phyloP scores from a whole-genome alignment of 345 rosid species.

The Cardamine occulta region DNA sequence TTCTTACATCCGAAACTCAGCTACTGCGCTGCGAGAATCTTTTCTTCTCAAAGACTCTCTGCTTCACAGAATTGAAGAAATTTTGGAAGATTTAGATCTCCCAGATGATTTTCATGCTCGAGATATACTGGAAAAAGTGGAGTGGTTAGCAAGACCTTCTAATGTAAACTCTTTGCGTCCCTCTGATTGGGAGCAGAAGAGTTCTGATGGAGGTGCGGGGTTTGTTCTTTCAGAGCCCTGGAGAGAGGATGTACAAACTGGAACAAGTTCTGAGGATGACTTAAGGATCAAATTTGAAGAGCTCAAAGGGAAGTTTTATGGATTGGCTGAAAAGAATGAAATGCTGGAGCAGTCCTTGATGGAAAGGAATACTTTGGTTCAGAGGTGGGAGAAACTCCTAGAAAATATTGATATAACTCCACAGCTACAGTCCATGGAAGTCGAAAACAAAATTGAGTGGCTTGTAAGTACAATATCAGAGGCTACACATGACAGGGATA shows the following conservation, averaged over 20 bases:
- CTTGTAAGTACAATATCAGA: slow-evolving; percentile 69
- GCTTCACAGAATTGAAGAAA: slow-evolving; percentile 92
- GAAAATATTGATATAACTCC: slow-evolving; percentile 69
- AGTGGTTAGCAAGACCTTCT: slow-evolving; percentile 85
- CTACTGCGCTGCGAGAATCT: slow-evolving; percentile 91
- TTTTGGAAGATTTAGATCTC: slow-evolving; percentile 87
- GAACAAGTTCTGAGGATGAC: slow-evolving; percentile 66
- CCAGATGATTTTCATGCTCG: slow-evolving; percentile 90
- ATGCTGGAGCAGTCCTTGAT: slow-evolving; percentile 95
- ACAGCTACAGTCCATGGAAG: slow-evolving; percentile 71
- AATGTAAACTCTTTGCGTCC: slow-evolving; percentile 58
- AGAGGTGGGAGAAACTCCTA: slow-evolving; percentile 89
- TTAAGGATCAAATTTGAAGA: slow-evolving; percentile 86
- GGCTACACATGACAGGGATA: slow-evolving; percentile 59
- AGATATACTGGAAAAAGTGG: slow-evolving; percentile 88
- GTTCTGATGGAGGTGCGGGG: slow-evolving; percentile 69
- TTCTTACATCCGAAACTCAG: slow-evolving; percentile 95
- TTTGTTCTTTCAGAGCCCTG: slow-evolving; percentile 67
- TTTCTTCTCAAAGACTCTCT: slow-evolving; percentile 95
- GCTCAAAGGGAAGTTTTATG: slow-evolving; percentile 85
- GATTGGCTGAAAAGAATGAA: slow-evolving; percentile 96
- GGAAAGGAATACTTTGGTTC: slow-evolving; percentile 85
- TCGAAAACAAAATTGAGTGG: slow-evolving; percentile 88
- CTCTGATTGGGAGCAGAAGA: slow-evolving; percentile 78
- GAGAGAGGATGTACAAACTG: slow-evolving; percentile 72